phyloP scores from a whole-genome alignment of 2,329 filamentous ascomycete species.

The Fusarium illudens region DNA sequence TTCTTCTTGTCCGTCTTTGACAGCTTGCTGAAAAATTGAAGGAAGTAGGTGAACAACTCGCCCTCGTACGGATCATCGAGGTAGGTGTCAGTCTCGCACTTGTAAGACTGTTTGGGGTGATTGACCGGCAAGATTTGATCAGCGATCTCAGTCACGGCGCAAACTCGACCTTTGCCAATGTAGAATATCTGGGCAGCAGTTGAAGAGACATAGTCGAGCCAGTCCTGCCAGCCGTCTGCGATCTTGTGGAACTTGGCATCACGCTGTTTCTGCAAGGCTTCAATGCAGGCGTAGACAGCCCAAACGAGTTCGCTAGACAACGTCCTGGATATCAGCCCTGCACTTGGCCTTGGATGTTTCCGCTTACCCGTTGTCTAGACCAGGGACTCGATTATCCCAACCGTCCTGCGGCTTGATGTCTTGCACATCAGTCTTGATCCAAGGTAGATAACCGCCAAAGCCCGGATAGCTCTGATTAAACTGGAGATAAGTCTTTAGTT shows the following conservation, averaged over 20 bases:
- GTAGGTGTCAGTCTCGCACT: slow-evolving; percentile 46
- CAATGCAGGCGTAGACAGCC: slow-evolving; percentile 53
- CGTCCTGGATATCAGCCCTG: not conserved
- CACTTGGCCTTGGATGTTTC: fast-evolving
- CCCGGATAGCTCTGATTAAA: slow-evolving; percentile 54
- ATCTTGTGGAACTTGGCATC: slow-evolving; percentile 40
- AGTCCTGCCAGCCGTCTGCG: slow-evolving; percentile 48
- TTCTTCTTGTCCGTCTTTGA: slow-evolving; percentile 45
- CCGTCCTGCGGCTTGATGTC: slow-evolving; percentile 47
- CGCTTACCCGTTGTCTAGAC: slow-evolving; percentile 51
- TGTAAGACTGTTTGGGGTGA: slow-evolving; percentile 44
- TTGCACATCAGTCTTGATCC: slow-evolving; percentile 46
- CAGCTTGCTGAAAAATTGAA: slow-evolving; percentile 50
- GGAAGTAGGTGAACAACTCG: slow-evolving; percentile 52
- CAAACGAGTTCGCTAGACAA: slow-evolving; percentile 50
- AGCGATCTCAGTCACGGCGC: slow-evolving; percentile 49
- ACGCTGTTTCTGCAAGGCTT: slow-evolving; percentile 46
- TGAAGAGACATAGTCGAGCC: slow-evolving; percentile 52
- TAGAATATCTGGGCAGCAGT: slow-evolving; percentile 52
- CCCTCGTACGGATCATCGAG: slow-evolving; percentile 56
- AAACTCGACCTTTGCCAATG: slow-evolving; percentile 49
- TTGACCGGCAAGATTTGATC: slow-evolving; percentile 46
- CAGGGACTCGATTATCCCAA: slow-evolving; percentile 52
- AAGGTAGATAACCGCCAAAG: slow-evolving; percentile 52
- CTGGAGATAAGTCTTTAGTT: slow-evolving; percentile 50